Evolutionary conservation across 116 monocot species (phyloP).

Genomic region (Zostera marina): DNA sequence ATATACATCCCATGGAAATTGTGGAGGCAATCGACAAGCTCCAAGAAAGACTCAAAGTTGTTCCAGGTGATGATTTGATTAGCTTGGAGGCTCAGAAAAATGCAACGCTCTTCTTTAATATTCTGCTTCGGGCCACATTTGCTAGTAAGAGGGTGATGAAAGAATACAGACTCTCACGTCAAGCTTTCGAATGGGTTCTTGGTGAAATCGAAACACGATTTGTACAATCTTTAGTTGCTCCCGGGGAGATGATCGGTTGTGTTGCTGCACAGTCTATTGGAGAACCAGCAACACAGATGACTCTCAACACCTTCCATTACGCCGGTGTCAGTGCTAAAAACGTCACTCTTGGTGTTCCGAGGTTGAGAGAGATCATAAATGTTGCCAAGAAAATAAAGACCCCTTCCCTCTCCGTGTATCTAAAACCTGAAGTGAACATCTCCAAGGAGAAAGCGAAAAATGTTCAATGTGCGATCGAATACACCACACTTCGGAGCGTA

Average conservation of each 20-base stretch:
- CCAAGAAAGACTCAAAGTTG: constrained; percentile 91
- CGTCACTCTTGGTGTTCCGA: constrained; percentile 94
- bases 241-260: constrained; percentile 99
- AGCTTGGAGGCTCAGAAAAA: constrained; percentile 99
- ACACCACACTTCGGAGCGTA: constrained; percentile 90
- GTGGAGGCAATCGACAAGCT: constrained; percentile 97
- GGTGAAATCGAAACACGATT: constrained; percentile 97
- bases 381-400: constrained; percentile 99
- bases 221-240: constrained; percentile 85
- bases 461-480: constrained; percentile 93
- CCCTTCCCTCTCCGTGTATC: constrained; percentile 88
- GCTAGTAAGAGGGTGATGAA: constrained; percentile 91
- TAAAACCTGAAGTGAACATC: constrained; percentile 64
- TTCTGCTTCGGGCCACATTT: constrained; percentile 86
- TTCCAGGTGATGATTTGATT: constrained; percentile 89
- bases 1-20: constrained; percentile 97
- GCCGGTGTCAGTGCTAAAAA: constrained; percentile 99
- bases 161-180: constrained; percentile 79
- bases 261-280: constrained; percentile 99
- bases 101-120: constrained; percentile 93
- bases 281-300: constrained; percentile 98
- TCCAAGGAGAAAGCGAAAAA: constrained; percentile 91
- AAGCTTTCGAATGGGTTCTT: constrained; percentile 99
- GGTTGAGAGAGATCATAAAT: constrained; percentile 96
- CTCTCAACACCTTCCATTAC: constrained; percentile 96